Percentiles rank a stretch among this genome's conserved stretches.
These are phyloP conservation scores for Globisporangium solare DNA, from an alignment of 352 stramenopile species.

Conservation along the genomic window DNA sequence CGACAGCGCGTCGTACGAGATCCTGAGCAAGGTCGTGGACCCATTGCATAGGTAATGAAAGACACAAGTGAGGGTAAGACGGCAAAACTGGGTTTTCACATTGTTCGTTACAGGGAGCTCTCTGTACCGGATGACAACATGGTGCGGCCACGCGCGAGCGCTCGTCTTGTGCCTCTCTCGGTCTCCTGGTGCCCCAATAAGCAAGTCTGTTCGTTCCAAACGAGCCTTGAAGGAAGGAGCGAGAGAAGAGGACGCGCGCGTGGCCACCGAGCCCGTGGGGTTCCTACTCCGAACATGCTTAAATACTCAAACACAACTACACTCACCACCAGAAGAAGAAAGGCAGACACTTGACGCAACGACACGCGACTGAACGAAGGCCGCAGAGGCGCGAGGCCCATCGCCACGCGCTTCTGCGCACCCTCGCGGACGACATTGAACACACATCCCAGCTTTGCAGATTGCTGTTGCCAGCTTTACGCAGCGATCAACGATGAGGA, in stretches of 20 bases:
- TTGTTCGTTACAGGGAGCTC: constrained; percentile 1
- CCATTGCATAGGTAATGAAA: constrained; percentile 3
- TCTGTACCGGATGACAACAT: constrained; percentile 11
- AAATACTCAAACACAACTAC: constrained; percentile 16
- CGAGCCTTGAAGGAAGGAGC: background rate
- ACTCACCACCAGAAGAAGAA: background rate
- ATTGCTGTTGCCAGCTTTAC: background rate
- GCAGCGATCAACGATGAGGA: constrained; percentile 1
- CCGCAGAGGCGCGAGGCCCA: background rate
- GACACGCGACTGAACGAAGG: background rate
- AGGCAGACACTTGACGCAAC: background rate
- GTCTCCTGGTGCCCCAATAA: background rate
- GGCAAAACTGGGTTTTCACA: constrained; percentile 13
- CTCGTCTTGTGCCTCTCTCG: too few species aligned
- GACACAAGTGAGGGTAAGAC: constrained; percentile 3
- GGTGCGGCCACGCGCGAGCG: background rate
- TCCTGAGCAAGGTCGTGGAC: constrained; percentile 68
- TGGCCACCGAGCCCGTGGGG: background rate
- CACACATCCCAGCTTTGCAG: constrained; percentile 1
- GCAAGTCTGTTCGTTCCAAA: constrained; percentile 12
- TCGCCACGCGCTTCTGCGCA: constrained; percentile 1
- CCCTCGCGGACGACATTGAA: background rate
- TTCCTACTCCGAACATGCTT: constrained; percentile 8
- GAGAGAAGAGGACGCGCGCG: background rate
- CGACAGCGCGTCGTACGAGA: constrained; percentile 75